Evolutionary conservation across 1,139 yeast genomes (phyloP), one percentile per base, ranked within the genome.

Genomic region (Pichia terricola): DNA sequence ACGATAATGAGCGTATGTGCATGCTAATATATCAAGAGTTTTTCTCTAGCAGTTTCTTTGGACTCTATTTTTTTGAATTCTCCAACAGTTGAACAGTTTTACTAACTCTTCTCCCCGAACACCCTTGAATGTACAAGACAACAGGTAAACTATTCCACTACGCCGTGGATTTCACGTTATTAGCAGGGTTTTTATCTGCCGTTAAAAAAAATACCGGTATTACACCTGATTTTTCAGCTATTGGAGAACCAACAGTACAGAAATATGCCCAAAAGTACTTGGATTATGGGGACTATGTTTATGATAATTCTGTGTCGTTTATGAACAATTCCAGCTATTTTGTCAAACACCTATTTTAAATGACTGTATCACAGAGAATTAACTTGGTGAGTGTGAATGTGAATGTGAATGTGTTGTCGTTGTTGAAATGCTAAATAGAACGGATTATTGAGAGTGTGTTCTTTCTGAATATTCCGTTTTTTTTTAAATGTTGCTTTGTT

Each of bases 161-260:
- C 43, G 73, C 88, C 3, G 65, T 81, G 37, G 97, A 91, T 60
- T 70, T 88, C 39, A 78, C 81, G 2, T 70, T 91, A 38, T 70
- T 87, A 4, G 83, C 96, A 1, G 82, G 95, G 0, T 75, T 88
- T 44, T 69, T 91, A 45, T 95, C 97, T 1, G 97, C 96, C 2
- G 79, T 91, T 42, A 86, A 82, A 64, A 77, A 95, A 61, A 80
- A 81, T 54, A 82, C 96, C 3, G 97, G 97, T 0, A 68, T 89
- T 38, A 75, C 87, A 1, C 70, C 72, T 34, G 70, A 71, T 50
- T 45, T 67, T 9, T 65, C 66, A 10, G 40, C 57, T 1, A 51
- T 70, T 4, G 64, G 64, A 16, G 67, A 70, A 45, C 61, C 76
- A 41, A 82, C 80, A 35, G 66, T 81, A 10, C 73, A 73, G 56